These are phyloP conservation scores for Linanthus parryae DNA, from an alignment of 148 eudicot species.

Conservation along the genomic window DNA sequence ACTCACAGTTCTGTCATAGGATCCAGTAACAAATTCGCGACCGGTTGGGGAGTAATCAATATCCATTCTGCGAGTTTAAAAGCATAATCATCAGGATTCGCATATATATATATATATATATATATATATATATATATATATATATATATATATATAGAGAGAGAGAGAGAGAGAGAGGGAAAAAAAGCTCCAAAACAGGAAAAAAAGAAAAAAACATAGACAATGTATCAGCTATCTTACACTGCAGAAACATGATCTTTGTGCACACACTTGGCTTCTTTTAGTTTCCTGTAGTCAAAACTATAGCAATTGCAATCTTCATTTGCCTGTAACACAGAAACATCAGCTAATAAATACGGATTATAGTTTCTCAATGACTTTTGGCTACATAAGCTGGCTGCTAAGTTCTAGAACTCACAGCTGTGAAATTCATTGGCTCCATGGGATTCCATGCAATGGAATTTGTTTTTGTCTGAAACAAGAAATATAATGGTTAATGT, in stretches of 20 bases:
- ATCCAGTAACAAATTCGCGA: slow-evolving; percentile 97
- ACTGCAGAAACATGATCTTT: slow-evolving; percentile 95
- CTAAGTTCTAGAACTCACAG: slow-evolving; percentile 46
- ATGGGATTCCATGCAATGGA: slow-evolving; percentile 92
- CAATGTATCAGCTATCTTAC: slow-evolving; percentile 38
- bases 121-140: no score
- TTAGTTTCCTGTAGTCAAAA: slow-evolving; percentile 73
- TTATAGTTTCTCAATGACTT: slow-evolving; percentile 3
- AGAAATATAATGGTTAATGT: slow-evolving; percentile 13
- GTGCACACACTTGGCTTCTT: slow-evolving; percentile 92
- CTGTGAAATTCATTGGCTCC: slow-evolving; percentile 98
- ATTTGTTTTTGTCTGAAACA: slow-evolving; percentile 76
- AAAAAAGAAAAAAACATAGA: not conserved
- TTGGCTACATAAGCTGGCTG: not conserved
- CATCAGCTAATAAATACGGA: not conserved
- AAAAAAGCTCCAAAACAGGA: not conserved
- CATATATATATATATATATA: no score
- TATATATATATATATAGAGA: no score
- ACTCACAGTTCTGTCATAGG: slow-evolving; percentile 94
- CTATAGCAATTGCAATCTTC: slow-evolving; percentile 95
- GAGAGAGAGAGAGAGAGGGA: no score
- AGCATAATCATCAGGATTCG: not conserved
- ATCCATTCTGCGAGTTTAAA: slow-evolving; percentile 62
- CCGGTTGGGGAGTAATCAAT: slow-evolving; percentile 99
- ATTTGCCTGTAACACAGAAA: slow-evolving; percentile 63